Evolutionary conservation across 2,329 filamentous ascomycete species (phyloP), one percentile per base, ranked within the genome.

Genomic region (Arthrobotrys megalospora): DNA sequence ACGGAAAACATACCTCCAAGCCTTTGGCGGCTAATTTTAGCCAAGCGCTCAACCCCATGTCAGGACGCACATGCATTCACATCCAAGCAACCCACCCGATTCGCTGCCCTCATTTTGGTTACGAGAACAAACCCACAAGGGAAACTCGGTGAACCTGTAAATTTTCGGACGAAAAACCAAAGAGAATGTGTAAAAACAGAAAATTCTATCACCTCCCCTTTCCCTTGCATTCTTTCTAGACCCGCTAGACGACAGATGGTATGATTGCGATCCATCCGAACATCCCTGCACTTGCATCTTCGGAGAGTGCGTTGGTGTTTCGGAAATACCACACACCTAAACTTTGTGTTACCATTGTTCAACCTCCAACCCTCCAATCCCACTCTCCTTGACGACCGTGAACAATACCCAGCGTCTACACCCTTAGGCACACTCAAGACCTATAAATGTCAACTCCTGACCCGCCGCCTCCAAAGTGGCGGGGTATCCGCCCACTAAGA

Each of bases 291-390:
- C 14, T 19, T 12, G 38, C 36, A n/a, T 60, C 16, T 28, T 21
- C 50, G 12, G 12, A 2, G 38, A 32, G 63, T 63, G 67, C 48
- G 67, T 71, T 71, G 67, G 67, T 21, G 67, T 71, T 71, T 53
- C 41, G 14, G 36, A 45, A 32, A 62, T 50, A 63, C 55, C 67
- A 64, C 58, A 36, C 38, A 11, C 2, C 0, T 47, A 55, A 36
- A 48, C 34, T 36, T 63, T 63, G 67, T 66, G 48, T 58, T 81
- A 38, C 64, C 76, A 8, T 84, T 41, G 12, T 11, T 38, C 32
- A 34, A 45, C 58, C 41, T 32, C 36, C 24, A 10, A 41, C 5
- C 53, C 16, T 80, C 80, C 14, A 38, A 38, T 48, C 21, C 24
- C 14, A 32, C 5, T 5, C 6, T n/a, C n/a, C 6, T 8, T 8